A percentile compares a stretch with the other conserved stretches of the same genome.
Evolutionary conservation across 2,329 filamentous ascomycete species (phyloP).

Genomic region (Colletotrichum scovillei): DNA sequence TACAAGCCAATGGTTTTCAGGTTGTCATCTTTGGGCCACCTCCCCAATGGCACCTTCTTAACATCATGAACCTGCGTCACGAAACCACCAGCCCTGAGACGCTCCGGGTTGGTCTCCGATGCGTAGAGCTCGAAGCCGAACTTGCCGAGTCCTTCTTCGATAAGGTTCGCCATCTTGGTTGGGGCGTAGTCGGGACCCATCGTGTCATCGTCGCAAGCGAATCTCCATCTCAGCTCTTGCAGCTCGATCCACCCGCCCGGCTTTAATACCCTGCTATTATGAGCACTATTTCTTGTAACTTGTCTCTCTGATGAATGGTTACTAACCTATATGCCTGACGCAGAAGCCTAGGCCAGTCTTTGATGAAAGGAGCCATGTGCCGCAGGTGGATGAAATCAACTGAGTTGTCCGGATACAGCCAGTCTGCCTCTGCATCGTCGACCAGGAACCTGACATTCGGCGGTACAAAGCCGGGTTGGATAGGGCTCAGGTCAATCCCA

Average conservation of each 20-base stretch:
- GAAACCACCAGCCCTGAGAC: neutral
- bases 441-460: conserved; percentile 42
- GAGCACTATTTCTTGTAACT: neutral
- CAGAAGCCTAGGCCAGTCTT: conserved; percentile 25
- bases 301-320: too few relatives aligned
- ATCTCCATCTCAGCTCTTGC: neutral
- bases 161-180: neutral
- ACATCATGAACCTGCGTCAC: conserved; percentile 33
- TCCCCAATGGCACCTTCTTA: conserved; percentile 61
- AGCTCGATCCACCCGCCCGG: neutral
- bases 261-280: neutral
- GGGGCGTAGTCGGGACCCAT: conserved; percentile 5
- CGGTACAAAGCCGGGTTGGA: conserved; percentile 31
- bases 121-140: neutral
- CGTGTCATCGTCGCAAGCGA: neutral
- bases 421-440: conserved; percentile 40
- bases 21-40: conserved; percentile 64
- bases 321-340: neutral
- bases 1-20: conserved; percentile 42
- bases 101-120: neutral
- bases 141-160: neutral
- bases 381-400: conserved; percentile 49
- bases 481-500: conserved; percentile 24
- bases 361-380: conserved; percentile 47
- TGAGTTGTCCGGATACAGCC: conserved; percentile 37